Base-by-base conservation (phyloP, 1,284 basidiomycete species). In the Phellopilus nigrolimitatus region DNA sequence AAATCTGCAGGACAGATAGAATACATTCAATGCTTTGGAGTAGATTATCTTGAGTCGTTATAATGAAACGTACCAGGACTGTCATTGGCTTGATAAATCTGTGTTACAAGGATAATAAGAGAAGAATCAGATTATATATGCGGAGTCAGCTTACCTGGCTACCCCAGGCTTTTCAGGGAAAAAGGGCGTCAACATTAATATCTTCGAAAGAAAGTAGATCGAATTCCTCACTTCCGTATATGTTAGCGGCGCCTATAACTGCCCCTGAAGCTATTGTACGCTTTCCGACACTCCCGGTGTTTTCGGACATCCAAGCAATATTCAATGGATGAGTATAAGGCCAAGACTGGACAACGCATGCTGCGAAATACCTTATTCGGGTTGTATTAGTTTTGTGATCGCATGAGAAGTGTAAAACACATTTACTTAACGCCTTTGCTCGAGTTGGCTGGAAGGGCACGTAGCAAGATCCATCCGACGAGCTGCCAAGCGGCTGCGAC, bases 261-360 rank as follows among this genome's bases (percentile, higher is more conserved):
- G 65, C 56, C 0, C 69, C 69, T 25, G 67, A 69, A 0, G 66
- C 67, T 1, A 69, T 61, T 6, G 67, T 71, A 17, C 66, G 57
- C 49, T 66, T 68, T 9, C 67, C 67, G n/a, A 66, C 57, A 50
- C 64, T 66, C 56, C 66, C 68, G 1, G 68, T 69, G 47, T 71
- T 71, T 50, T 71, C 69, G 2, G 68, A 66, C 63, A 71, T 68
- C 69, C 69, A 71, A 1, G 68, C 69, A 34, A 71, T 66, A 41
- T 69, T 69, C 25, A 71, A 55, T 1, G 69, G 68, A 52, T 71
- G 69, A 1, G 67, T 69, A 27, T 64, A 66, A 2, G 69, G 69
- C 69, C 69, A 71, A 3, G 66, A 66, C 7, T 68, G 66, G 1
- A 69, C 62, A 31, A 69, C 53, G 4, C 69, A 58, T 3, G 66